These are phyloP conservation scores for Oemleria cerasiformis DNA, from an alignment of 306 rosid genomes.

Conservation along the genomic window DNA sequence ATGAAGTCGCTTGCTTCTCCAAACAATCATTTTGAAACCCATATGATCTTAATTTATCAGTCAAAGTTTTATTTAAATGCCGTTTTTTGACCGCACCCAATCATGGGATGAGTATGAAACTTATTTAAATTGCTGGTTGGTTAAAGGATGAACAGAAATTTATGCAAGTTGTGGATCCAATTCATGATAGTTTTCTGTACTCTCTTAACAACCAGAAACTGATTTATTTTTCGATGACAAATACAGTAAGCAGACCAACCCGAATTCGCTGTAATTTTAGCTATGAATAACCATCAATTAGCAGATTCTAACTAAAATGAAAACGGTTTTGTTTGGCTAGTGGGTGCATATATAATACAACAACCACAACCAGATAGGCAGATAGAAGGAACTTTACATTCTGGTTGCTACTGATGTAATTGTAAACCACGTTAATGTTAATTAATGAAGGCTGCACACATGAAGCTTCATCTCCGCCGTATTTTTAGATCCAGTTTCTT, in stretches of 20 bases:
- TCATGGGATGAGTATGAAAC: background rate
- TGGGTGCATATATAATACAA: background rate
- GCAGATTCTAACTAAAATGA: background rate
- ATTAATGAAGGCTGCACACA: background rate
- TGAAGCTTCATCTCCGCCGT: conserved; percentile 2
- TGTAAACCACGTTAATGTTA: background rate
- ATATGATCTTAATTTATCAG: background rate
- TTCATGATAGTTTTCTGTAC: background rate
- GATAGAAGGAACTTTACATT: conserved; percentile 3
- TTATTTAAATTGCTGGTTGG: background rate
- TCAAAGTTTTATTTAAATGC: background rate
- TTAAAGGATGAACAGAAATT: background rate
- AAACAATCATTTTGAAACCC: background rate
- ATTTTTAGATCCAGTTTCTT: background rate
- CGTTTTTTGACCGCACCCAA: background rate
- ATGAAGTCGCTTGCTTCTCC: background rate
- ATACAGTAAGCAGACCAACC: too few relatives aligned
- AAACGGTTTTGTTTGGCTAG: background rate
- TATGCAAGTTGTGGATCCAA: background rate
- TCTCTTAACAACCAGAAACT: too few relatives aligned
- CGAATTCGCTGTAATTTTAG: too few relatives aligned
- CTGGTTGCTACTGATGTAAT: conserved; percentile 5
- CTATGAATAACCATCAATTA: too few relatives aligned
- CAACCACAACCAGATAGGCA: background rate
- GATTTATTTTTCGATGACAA: too few relatives aligned